Conservation (phyloP, 2,329 filamentous ascomycete genomes). For the Trichoderma harzianum region DNA sequence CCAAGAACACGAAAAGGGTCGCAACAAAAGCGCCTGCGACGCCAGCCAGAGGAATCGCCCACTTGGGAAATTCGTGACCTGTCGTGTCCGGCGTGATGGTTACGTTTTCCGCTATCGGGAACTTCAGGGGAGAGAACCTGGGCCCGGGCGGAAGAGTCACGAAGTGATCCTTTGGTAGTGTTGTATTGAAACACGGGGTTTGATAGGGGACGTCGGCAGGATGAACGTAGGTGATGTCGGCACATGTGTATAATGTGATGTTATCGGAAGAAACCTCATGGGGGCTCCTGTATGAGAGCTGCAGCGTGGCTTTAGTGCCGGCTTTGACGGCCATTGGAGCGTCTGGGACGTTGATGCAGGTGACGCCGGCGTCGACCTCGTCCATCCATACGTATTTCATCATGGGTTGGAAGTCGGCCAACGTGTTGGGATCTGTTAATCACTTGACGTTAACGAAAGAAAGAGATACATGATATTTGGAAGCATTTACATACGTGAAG, state of each 20-base stretch:
- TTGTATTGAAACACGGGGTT: neutral
- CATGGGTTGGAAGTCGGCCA: neutral
- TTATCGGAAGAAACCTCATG: conserved; percentile 42
- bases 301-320: conserved; percentile 43
- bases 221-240: conserved; percentile 44
- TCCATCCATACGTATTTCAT: neutral
- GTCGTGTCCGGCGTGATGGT: neutral
- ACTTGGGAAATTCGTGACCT: neutral
- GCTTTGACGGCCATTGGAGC: conserved; percentile 33
- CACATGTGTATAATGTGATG: conserved; percentile 46
- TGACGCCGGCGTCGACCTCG: conserved; percentile 42
- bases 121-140: neutral
- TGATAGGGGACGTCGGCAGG: neutral
- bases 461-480: neutral
- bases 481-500: neutral
- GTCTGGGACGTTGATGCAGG: conserved; percentile 40
- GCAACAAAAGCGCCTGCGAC: neutral
- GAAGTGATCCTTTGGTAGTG: neutral
- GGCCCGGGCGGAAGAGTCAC: neutral
- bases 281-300: conserved; percentile 46
- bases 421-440: neutral
- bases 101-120: neutral
- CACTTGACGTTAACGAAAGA: neutral
- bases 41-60: neutral
- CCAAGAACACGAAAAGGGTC: neutral